These are phyloP conservation scores for Beauveria sp. DNA, from an alignment of 2,329 filamentous ascomycete species.

Conservation along the genomic window DNA sequence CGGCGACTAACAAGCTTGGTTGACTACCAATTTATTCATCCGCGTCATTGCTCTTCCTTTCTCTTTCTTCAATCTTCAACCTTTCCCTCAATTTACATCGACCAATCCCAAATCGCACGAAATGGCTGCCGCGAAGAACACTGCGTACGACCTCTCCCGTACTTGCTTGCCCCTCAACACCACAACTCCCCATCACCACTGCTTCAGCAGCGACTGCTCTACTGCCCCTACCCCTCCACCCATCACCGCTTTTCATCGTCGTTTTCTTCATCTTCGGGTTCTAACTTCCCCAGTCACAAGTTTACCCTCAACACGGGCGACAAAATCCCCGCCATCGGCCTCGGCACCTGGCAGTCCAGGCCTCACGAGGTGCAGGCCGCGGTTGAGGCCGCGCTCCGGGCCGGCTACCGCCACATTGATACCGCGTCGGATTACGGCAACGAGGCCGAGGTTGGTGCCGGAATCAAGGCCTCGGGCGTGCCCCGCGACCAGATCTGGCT, in stretches of 20 bases:
- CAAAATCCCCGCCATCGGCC: slow-evolving; percentile 68
- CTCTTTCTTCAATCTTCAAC: too few relatives aligned
- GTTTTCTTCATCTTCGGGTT: too few relatives aligned
- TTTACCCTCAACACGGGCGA: slow-evolving; percentile 68
- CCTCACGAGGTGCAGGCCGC: slow-evolving; percentile 62
- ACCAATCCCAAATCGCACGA: background rate
- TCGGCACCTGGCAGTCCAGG: slow-evolving; percentile 73
- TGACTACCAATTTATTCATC: background rate
- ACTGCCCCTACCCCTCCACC: background rate
- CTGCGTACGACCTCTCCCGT: slow-evolving; percentile 14
- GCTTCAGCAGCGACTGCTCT: background rate
- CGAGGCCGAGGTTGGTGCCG: slow-evolving; percentile 59
- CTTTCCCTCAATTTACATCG: background rate
- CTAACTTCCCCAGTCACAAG: slow-evolving; percentile 25
- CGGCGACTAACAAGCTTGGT: background rate
- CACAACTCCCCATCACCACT: background rate
- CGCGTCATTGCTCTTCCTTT: background rate
- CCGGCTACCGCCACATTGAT: slow-evolving; percentile 70
- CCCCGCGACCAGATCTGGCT: slow-evolving; percentile 61
- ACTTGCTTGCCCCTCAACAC: slow-evolving; percentile 9
- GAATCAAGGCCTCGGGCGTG: slow-evolving; percentile 56
- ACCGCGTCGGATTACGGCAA: slow-evolving; percentile 74
- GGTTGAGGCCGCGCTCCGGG: slow-evolving; percentile 59
- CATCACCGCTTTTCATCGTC: background rate
- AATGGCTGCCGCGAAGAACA: slow-evolving; percentile 25